Base-by-base conservation (phyloP, 176 grass and related monocot genomes). In the Aegilops umbellulata region DNA sequence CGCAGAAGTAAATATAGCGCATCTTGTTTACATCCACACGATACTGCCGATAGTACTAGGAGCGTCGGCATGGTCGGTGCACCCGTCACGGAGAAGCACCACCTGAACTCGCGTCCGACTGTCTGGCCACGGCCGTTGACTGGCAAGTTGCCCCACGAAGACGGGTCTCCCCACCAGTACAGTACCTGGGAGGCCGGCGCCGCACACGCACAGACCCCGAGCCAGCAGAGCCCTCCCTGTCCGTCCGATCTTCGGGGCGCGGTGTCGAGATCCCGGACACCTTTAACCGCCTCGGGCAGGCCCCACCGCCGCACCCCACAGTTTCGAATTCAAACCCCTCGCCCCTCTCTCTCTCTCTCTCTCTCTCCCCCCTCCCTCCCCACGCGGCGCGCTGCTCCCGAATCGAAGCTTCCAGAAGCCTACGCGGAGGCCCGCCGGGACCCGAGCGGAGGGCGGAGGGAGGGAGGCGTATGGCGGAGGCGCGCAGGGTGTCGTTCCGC, bases 401-500 rank as follows among this genome's bases (percentile, higher is more conserved):
- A 29, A 79, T 86, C 44, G 49, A 86, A 83, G 81, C 36, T 79
- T 88, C 81, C 36, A 53, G 81, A 78, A 78, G 11, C 74, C 53
- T 25, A n/a, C 64, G 26, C 30, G 20, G 19, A 31, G 30, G 38
- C 34, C 2, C 68, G 68, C 20, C 68, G 65, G 64, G 12, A 17
- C 13, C 9, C 32, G 24, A 36, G 58, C 19, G 69, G 49, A n/a
- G 36, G 23, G 63, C 32, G 55, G 75, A 88, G 77, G 46, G 44
- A 1, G 1, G 44, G 15, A 53, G 49, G 49, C 49, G 49, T 2
- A 53, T 53, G 75, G 72, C 74, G 83, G 89, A 95, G 80, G 61
- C 83, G 10, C 79, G 22, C 23, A 80, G 91, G 80, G 57, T 93
- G 27, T 98, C 91, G 15, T 95, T 98, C 78, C 87, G 89, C n/a